Evolutionary conservation across 116 monocot species (phyloP), one percentile per base, ranked within the genome.

Genomic region (Zostera marina): DNA sequence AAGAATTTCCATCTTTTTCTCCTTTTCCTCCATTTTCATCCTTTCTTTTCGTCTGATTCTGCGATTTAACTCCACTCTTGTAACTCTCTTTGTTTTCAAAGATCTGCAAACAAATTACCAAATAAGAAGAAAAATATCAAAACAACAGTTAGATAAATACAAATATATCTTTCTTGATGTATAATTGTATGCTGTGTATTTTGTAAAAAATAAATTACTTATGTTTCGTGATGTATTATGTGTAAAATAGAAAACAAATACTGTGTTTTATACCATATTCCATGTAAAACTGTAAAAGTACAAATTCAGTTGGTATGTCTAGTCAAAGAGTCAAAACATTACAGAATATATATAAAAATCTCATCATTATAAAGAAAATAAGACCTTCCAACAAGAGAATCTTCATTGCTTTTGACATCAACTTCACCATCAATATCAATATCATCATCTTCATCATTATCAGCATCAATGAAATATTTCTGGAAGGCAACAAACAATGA

Each of bases 391-490:
- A 3, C 17, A 60, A 12, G 45, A 44, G 60, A 39, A 10, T 83
- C 78, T 71, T 74, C 70, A 68, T 56, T 44, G 41, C 69, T 74
- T 54, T 22, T 52, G 32, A 8, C 46, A 9, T 48, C 72, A 23
- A 22, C 11, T 41, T 82, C 78, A 32, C 69, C 78, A 66, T 76
- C 81, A 44, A 41, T 15, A 59, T 74, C n/a, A n/a, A n/a, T n/a
- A n/a, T n/a, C n/a, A n/a, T n/a, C 72, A 42, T n/a, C n/a, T n/a
- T n/a, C n/a, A n/a, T n/a, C n/a, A n/a, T n/a, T n/a, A n/a, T 81
- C 87, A 44, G 79, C 93, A 71, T 93, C 93, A 25, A 93, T 74
- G 75, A 93, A 93, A 76, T 69, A 75, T 63, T 77, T 93, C 93
- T 92, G 84, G 24, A 70, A 49, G 25, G n/a, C 14, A 51, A 11